Base-by-base conservation (phyloP, 805 yeast genomes). In the Barnettozyma salicaria region DNA sequence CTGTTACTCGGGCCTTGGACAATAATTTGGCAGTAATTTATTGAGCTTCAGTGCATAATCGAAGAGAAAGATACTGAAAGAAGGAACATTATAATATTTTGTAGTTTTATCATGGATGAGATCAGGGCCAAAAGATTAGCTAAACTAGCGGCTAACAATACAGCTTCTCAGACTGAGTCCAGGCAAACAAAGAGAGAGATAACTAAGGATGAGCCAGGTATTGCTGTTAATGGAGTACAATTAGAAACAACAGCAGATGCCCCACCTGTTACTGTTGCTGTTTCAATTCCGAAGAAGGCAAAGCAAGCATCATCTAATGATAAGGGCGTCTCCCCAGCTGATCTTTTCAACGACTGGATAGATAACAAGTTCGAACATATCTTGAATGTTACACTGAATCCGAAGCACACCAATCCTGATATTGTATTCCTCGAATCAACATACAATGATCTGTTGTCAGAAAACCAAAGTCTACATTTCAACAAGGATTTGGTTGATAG, bases 401-500 rank as follows among this genome's bases (percentile, higher is more conserved):
- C 25, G 14, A 52, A 51, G 11, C 28, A 33, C 27, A 34, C 41
- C 4, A 23, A 34, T n/a, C 34, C 27, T 9, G 30, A 27, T 1
- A 4, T 49, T 5, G 34, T 34, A 2, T 50, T 55, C 36, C 28
- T 53, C 13, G 54, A 53, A 28, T 30, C 44, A 12, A 45, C 54
- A 3, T 54, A 45, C 38, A 30, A 43, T 11, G 57, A 52, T 21
- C 22, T 52, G 3, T 49, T 50, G 22, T 54, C 49, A 20, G 44
- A 35, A 24, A 34, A 47, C 4, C 31, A 39, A 19, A 55, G 52
- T 8, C 46, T 51, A 1, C 38, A 42, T 7, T 46, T 52, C 29
- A 36, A 39, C 5, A 31, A 27, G 14, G 39, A 40, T 2, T 27
- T 47, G 2, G 52, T 75, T 23, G 87, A 79, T 44, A 60, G 69